Conservation (phyloP, 2,329 filamentous ascomycete species). For the Xylaria sp. region DNA sequence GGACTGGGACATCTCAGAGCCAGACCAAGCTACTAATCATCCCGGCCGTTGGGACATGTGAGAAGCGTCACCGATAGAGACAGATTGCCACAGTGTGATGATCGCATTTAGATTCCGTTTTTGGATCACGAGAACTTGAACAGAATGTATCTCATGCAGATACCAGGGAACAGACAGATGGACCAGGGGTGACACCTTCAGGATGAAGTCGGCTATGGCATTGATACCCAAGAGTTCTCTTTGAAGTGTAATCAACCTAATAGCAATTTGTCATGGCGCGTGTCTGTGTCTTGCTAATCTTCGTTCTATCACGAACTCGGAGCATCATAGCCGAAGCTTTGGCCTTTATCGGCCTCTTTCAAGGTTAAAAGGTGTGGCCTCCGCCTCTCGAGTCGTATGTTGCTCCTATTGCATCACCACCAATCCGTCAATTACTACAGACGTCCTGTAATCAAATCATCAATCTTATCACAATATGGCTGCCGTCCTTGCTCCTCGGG, state of each 20-base stretch:
- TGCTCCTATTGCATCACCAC: background rate
- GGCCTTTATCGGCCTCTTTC: background rate
- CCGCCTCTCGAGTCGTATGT: background rate
- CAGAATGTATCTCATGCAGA: background rate
- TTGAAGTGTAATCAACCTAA: background rate
- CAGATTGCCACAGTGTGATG: background rate
- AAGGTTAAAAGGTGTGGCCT: background rate
- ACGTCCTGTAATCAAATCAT: background rate
- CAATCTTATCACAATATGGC: background rate
- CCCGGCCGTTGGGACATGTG: background rate
- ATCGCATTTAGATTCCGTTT: background rate
- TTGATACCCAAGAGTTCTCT: background rate
- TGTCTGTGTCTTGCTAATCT: background rate
- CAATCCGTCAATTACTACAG: background rate
- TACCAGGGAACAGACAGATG: background rate
- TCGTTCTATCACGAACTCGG: background rate
- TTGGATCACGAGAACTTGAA: background rate
- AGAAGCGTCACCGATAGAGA: background rate
- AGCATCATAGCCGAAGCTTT: background rate
- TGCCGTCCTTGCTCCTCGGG: conserved; percentile 1
- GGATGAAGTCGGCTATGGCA: background rate
- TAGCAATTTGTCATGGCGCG: background rate
- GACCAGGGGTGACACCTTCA: background rate
- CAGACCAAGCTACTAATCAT: too few species aligned
- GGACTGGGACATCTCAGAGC: too few species aligned